phyloP scores from a whole-genome alignment of 768 basidiomycete genomes.

The Agaricus subrufescens region DNA sequence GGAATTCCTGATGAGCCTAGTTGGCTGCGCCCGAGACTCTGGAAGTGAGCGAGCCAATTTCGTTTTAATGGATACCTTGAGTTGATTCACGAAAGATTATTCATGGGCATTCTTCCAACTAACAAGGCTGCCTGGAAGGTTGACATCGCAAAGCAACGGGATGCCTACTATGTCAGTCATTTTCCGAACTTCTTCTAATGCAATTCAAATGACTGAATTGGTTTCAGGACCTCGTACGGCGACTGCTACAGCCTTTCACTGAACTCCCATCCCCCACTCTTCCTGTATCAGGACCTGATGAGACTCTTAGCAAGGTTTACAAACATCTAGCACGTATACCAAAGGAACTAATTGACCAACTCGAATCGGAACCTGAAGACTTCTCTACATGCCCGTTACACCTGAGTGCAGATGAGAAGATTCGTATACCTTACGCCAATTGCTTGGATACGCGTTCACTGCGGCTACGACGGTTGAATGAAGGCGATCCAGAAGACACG shows the following conservation, averaged over 20 bases:
- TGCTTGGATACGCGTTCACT: slow-evolving; percentile 52
- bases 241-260: slow-evolving; percentile 53
- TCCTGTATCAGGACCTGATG: slow-evolving; percentile 37
- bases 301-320: slow-evolving; percentile 41
- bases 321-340: slow-evolving; percentile 57
- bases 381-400: slow-evolving; percentile 46
- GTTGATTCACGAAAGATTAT: slow-evolving; percentile 36
- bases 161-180: slow-evolving; percentile 64
- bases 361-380: slow-evolving; percentile 50
- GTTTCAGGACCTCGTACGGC: slow-evolving; percentile 61
- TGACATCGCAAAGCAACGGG: slow-evolving; percentile 56
- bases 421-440: slow-evolving; percentile 43
- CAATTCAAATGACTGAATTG: not conserved
- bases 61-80: not conserved
- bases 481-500: slow-evolving; percentile 29
- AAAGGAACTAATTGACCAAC: slow-evolving; percentile 38
- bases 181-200: not conserved
- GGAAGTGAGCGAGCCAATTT: slow-evolving; percentile 51
- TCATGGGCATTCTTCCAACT: slow-evolving; percentile 58
- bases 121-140: slow-evolving; percentile 55
- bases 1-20: slow-evolving; percentile 71
- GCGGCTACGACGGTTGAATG: slow-evolving; percentile 30
- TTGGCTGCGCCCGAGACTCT: slow-evolving; percentile 73
- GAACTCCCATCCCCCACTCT: slow-evolving; percentile 35
- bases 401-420: slow-evolving; percentile 36